phyloP scores from a whole-genome alignment of 352 stramenopile species.

The Pythium phragmitis region DNA sequence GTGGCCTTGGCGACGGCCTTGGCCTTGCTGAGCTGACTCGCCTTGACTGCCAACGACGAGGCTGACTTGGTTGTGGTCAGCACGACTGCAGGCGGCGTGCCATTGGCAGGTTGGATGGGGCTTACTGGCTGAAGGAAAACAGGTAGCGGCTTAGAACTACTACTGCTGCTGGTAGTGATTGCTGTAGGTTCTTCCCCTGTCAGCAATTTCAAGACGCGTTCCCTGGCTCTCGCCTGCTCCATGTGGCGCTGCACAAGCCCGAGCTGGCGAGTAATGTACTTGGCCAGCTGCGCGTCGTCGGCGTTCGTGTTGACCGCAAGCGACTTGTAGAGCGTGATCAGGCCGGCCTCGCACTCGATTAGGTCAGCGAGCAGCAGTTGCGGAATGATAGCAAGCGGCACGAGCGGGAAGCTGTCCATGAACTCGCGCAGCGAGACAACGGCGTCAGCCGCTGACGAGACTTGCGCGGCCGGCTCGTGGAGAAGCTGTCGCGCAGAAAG shows the following conservation, averaged over 20 bases:
- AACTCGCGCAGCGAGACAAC: conserved; percentile 35
- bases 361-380: conserved; percentile 43
- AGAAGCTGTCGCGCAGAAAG: conserved; percentile 17
- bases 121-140: conserved; percentile 22
- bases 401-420: conserved; percentile 69
- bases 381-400: conserved; percentile 56
- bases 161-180: neutral
- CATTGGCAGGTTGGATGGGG: neutral
- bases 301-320: conserved; percentile 31
- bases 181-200: neutral
- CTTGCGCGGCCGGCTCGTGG: neutral
- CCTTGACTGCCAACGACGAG: conserved; percentile 1
- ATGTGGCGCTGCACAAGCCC: conserved; percentile 50
- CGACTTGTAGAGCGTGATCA: conserved; percentile 38
- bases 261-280: conserved; percentile 60
- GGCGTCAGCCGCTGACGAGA: neutral
- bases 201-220: conserved; percentile 54
- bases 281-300: conserved; percentile 49
- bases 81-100: neutral
- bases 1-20: conserved; percentile 19
- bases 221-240: conserved; percentile 47
- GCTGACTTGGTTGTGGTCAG: conserved; percentile 12
- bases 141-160: conserved; percentile 13
- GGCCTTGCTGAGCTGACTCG: conserved; percentile 18
- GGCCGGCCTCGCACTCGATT: conserved; percentile 37